Evolutionary conservation across 2,329 filamentous ascomycete genomes (phyloP).

Genomic region (Xylariaceae sp.): DNA sequence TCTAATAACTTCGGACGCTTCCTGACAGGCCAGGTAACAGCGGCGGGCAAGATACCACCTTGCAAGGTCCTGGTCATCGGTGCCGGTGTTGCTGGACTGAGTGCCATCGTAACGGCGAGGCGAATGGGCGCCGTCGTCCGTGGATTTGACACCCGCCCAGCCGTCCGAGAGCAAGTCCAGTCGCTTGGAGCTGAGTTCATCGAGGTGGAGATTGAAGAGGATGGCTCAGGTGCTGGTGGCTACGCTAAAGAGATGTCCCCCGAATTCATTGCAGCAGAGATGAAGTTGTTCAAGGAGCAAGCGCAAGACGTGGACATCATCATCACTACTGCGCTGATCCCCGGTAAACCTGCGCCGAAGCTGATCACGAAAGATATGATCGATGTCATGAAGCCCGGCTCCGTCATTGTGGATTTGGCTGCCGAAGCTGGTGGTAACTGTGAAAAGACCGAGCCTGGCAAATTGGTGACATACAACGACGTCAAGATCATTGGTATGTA

Average conservation of each 20-base stretch:
- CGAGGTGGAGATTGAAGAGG: conserved; percentile 80
- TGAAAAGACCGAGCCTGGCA: conserved; percentile 71
- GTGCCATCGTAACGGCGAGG: conserved; percentile 81
- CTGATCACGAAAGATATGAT: conserved; percentile 79
- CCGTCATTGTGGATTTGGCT: conserved; percentile 82
- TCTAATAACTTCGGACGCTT: conserved; percentile 88
- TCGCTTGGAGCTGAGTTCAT: conserved; percentile 87
- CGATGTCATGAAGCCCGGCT: conserved; percentile 83
- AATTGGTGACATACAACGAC: conserved; percentile 67
- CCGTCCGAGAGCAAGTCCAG: conserved; percentile 83
- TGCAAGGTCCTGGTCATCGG: conserved; percentile 89
- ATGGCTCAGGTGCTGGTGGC: conserved; percentile 77
- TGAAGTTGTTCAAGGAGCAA: conserved; percentile 88
- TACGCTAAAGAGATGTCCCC: conserved; percentile 95
- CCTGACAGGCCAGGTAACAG: conserved; percentile 83
- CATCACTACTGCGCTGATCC: conserved; percentile 88
- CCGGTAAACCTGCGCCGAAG: conserved; percentile 76
- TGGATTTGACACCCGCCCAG: conserved; percentile 87
- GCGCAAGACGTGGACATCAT: conserved; percentile 87
- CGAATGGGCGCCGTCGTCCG: conserved; percentile 85
- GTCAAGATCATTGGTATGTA: conserved; percentile 75
- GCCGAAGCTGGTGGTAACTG: conserved; percentile 88
- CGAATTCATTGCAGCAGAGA: conserved; percentile 87
- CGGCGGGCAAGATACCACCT: conserved; percentile 84
- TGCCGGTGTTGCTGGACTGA: conserved; percentile 82